These are phyloP conservation scores for Rhodomyrtus tomentosa DNA, from an alignment of 345 rosid species.

Conservation along the genomic window DNA sequence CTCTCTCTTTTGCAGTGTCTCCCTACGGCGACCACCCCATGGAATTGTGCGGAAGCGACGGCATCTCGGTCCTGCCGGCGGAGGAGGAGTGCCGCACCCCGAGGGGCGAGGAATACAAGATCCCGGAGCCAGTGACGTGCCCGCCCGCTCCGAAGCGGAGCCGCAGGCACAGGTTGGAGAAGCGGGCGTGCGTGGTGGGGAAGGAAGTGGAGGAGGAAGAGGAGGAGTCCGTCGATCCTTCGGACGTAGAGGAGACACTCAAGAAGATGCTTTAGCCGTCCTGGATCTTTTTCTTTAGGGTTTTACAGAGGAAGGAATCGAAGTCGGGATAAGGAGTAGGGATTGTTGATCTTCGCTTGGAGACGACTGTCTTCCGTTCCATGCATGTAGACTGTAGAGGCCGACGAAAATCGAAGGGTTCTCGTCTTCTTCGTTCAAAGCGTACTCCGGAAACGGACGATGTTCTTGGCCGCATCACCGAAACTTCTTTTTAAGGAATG, in stretches of 20 bases:
- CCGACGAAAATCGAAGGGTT: not conserved
- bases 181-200: not conserved
- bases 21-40: not conserved
- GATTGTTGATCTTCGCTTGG: not conserved
- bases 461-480: not conserved
- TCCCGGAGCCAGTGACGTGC: constrained; percentile 7
- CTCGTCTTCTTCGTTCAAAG: not conserved
- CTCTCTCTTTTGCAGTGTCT: not conserved
- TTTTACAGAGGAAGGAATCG: not conserved
- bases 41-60: not conserved
- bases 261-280: not conserved
- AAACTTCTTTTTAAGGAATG: not conserved
- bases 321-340: not conserved
- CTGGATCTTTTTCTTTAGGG: not conserved
- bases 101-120: constrained; percentile 4
- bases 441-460: too few relatives aligned
- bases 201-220: not conserved
- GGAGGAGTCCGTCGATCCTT: not conserved
- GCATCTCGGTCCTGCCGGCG: not conserved
- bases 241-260: not conserved
- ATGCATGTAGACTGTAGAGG: not conserved
- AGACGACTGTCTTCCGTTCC: not conserved
- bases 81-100: constrained; percentile 16
- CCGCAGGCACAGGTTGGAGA: not conserved
- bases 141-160: constrained; percentile 25